Conservation (phyloP, 345 rosid species). For the Aquilaria malaccensis region DNA sequence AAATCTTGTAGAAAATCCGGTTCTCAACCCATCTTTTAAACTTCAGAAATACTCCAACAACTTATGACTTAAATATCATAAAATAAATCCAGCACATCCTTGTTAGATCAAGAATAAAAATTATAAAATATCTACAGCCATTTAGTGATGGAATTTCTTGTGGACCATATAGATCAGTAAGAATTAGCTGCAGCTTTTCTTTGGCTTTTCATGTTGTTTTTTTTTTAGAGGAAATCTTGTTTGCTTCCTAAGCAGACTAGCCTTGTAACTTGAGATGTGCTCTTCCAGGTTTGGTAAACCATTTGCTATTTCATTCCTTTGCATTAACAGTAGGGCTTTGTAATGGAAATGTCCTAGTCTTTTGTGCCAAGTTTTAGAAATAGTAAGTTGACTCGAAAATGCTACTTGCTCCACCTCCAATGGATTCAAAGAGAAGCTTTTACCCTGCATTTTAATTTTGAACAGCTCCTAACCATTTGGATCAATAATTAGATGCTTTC, state of each 20-base stretch:
- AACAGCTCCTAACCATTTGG: too few species aligned
- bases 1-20: background rate
- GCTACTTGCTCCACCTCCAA: background rate
- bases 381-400: background rate
- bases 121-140: background rate
- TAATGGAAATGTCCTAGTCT: conserved; percentile 1
- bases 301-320: background rate
- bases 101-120: background rate
- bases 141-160: background rate
- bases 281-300: background rate
- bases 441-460: too few species aligned
- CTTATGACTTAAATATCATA: background rate
- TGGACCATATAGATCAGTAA: background rate
- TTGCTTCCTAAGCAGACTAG: background rate
- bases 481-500: too few species aligned
- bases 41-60: background rate
- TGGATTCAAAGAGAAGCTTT: too few species aligned
- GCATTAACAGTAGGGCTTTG: background rate
- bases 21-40: background rate
- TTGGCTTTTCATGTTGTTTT: background rate
- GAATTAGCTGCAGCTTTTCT: background rate
- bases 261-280: background rate
- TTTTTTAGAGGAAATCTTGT: background rate
- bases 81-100: background rate
- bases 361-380: background rate